A percentile compares a stretch with the other conserved stretches of the same genome.
phyloP scores from a whole-genome alignment of 306 rosid genomes.

The Castanospermum australe region DNA sequence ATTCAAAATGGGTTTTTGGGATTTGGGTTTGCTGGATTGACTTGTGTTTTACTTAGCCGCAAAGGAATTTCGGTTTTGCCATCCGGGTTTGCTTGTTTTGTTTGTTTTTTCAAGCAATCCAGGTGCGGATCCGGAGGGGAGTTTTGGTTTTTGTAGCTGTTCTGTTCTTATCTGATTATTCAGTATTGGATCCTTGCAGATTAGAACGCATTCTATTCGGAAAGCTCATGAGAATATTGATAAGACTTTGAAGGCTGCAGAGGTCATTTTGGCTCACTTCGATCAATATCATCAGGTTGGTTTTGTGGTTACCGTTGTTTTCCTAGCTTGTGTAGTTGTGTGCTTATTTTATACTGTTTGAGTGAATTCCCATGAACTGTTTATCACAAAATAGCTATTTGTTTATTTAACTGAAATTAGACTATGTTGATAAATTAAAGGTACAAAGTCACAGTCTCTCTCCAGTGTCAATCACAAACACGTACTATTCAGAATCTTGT shows the following conservation, averaged over 20 bases:
- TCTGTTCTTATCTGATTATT: constrained; percentile 8
- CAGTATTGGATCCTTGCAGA: constrained; percentile 49
- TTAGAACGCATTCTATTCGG: constrained; percentile 87
- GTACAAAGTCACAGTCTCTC: neutral
- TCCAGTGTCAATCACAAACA: neutral
- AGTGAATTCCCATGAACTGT: constrained; percentile 7
- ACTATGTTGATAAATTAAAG: neutral
- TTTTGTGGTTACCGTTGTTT: neutral
- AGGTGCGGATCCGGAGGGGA: constrained; percentile 38
- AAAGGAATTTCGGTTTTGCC: neutral
- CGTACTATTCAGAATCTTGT: neutral
- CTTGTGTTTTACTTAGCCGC: constrained; percentile 37
- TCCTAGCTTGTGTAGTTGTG: neutral
- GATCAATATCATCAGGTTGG: constrained; percentile 92
- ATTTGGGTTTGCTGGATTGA: constrained; percentile 26
- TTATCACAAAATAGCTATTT: neutral
- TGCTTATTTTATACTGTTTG: constrained; percentile 14
- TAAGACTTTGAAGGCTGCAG: constrained; percentile 87
- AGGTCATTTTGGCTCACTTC: constrained; percentile 77
- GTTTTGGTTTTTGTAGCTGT: constrained; percentile 14
- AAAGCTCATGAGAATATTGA: constrained; percentile 98
- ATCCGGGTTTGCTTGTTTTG: neutral
- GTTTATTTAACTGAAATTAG: neutral
- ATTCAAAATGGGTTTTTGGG: constrained; percentile 19
- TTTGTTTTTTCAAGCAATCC: constrained; percentile 12